Evolutionary conservation across 1,139 yeast genomes (phyloP).

Genomic region (Waltiozyma sp.): DNA sequence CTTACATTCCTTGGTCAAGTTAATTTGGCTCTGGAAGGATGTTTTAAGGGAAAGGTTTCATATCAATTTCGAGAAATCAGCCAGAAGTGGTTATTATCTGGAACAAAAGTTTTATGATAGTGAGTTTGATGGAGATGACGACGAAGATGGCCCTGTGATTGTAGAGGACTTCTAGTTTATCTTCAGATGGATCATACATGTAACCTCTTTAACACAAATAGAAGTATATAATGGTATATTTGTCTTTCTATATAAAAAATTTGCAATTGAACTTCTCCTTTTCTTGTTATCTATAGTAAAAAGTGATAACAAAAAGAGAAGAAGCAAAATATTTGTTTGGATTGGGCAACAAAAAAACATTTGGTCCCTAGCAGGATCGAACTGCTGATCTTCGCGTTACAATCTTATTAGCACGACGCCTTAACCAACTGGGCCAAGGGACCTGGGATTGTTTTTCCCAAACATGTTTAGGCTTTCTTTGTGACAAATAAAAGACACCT

Average conservation of each 20-base stretch:
- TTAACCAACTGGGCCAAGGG: conserved; percentile 88
- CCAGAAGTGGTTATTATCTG: too few species aligned
- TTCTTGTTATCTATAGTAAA: too few species aligned
- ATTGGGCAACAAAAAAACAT: too few species aligned
- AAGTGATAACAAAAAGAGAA: too few species aligned
- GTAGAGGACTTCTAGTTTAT: conserved; percentile 8
- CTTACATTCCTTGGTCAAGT: conserved; percentile 9
- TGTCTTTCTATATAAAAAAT: too few species aligned
- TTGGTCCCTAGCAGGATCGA: conserved; percentile 83
- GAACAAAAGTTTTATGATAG: not conserved
- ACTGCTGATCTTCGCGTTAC: conserved; percentile 70
- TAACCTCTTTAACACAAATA: not conserved
- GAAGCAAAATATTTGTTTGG: too few species aligned
- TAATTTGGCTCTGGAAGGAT: conserved; percentile 8
- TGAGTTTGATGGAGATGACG: conserved; percentile 3
- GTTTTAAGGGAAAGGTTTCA: conserved; percentile 6
- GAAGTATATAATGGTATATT: too few species aligned
- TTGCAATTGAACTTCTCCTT: too few species aligned
- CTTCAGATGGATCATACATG: not conserved
- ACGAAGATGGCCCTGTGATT: conserved; percentile 16
- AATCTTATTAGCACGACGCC: conserved; percentile 70
- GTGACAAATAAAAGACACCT: too few species aligned
- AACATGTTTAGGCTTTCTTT: too few species aligned
- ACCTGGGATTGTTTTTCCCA: too few species aligned
- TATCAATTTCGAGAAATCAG: not conserved